Evolutionary conservation across 345 rosid species (phyloP), one percentile per base, ranked within the genome.

Genomic region (Lepidium sativum): DNA sequence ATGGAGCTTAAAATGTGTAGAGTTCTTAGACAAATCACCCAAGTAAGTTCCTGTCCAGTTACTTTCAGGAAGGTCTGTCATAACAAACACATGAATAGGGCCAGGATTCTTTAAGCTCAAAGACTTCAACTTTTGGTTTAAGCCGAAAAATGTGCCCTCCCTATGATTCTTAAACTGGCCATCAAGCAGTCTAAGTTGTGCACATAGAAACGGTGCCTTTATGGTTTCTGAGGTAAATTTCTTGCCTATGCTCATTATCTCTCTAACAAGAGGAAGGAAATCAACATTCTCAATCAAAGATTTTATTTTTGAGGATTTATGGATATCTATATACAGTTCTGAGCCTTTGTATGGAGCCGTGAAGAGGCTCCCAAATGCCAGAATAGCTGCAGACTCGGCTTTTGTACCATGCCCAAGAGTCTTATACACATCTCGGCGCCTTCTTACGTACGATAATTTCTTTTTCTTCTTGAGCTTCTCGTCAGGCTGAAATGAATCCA

Each of bases 111-210:
- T 65, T 55, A 73, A 71, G 37, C 63, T 78, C 70, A 91, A 65
- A 43, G 89, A 73, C 27, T 85, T 86, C 61, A 95, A 23, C 76
- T 85, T 84, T 68, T 88, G 83, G 54, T 81, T 72, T 55, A 95
- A 78, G 41, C 81, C 73, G 9, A 15, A 45, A 76, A 91, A 95
- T n/a, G 95, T 86, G 33, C 77, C 49, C 70, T 83, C 82, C 94
- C 89, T 51, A 42, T 88, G 99, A 73, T 85, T 95, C 78, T 91
- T 95, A 76, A 95, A 95, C 81, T 91, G 96, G 8, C 97, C 99
- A 67, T 95, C 99, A 35, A 95, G 75, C 73, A 95, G 55, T 61
- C 97, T 86, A 39, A 91, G 95, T 79, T 91, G 97, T 0, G 89
- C 94, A 71, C 97, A 91, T 31, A 86, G 80, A 79, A 85, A 94